Conservation (phyloP, 2,329 filamentous ascomycete genomes). For the Juglanconis oblonga region DNA sequence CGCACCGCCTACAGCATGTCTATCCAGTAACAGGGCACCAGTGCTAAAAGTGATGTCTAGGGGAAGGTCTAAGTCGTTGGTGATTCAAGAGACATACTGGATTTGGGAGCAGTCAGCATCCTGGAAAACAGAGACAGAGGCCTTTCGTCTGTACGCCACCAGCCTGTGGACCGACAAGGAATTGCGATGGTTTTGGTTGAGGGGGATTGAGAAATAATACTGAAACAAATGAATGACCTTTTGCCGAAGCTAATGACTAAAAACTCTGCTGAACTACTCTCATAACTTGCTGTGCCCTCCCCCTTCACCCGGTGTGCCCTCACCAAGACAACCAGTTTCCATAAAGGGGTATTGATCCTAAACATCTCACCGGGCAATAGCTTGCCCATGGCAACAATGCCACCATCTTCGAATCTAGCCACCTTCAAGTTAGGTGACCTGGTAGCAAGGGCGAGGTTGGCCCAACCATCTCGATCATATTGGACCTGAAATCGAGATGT, state of each 20-base stretch:
- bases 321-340: neutral
- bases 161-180: no score
- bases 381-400: neutral
- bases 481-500: neutral
- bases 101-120: no score
- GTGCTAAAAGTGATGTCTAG: no score
- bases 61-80: no score
- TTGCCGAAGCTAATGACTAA: conserved; percentile 3
- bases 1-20: no score
- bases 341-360: neutral
- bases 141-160: no score
- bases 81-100: no score
- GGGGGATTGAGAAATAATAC: no score
- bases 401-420: neutral
- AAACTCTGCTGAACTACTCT: neutral
- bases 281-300: neutral
- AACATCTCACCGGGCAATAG: neutral
- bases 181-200: no score
- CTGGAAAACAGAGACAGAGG: no score
- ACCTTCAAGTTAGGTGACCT: neutral
- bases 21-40: no score
- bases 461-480: neutral
- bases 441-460: neutral
- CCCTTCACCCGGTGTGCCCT: neutral
- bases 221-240: conserved; percentile 1